Conservation (phyloP, 2,329 filamentous ascomycete species). For the Ilyonectria destructans region DNA sequence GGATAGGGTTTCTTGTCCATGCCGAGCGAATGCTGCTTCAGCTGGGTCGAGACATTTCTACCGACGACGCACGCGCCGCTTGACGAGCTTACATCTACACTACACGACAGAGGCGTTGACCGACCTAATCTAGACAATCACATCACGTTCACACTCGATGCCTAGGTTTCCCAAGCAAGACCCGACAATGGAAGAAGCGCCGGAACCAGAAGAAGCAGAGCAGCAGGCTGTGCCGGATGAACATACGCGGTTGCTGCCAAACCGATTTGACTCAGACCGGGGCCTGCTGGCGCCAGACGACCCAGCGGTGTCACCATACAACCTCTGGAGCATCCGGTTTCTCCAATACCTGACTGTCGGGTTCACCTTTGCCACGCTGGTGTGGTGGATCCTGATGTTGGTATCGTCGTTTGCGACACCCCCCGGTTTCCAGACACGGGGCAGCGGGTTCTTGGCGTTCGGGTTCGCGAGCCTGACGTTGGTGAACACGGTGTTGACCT, state of each 20-base stretch:
- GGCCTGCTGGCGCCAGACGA: constrained; percentile 60
- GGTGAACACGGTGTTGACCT: constrained; percentile 80
- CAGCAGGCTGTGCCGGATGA: constrained; percentile 61
- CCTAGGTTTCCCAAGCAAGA: constrained; percentile 54
- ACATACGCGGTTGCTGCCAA: constrained; percentile 79
- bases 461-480: constrained; percentile 85
- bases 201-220: constrained; percentile 46
- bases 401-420: constrained; percentile 93
- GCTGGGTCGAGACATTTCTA: background rate
- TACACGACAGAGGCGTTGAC: background rate
- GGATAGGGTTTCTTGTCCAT: constrained; percentile 5
- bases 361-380: constrained; percentile 81
- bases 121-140: background rate
- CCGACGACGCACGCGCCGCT: background rate
- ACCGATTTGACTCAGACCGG: constrained; percentile 67
- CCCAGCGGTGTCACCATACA: constrained; percentile 86
- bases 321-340: constrained; percentile 90
- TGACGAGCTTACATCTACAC: background rate
- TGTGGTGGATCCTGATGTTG: constrained; percentile 96
- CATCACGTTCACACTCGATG: constrained; percentile 36
- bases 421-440: constrained; percentile 87
- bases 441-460: constrained; percentile 94
- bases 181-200: constrained; percentile 38
- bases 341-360: constrained; percentile 84
- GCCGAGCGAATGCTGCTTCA: constrained; percentile 6